Conservation (phyloP, 2,329 filamentous ascomycete species). For the Aspergillus sclerotialis region DNA sequence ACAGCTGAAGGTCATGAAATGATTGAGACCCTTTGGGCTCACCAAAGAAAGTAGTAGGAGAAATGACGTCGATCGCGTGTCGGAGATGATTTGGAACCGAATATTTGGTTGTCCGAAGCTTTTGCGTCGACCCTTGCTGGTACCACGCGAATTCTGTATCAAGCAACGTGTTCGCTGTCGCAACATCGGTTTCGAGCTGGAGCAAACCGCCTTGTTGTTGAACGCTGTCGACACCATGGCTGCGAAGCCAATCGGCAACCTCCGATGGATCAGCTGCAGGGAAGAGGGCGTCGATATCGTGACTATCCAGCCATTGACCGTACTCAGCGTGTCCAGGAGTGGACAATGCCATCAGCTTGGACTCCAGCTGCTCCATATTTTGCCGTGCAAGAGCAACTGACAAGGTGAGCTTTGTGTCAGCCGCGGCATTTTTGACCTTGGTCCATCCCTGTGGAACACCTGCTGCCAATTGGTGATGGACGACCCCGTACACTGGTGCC, state of each 20-base stretch:
- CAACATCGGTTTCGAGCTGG: slow-evolving; percentile 36
- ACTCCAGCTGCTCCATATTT: slow-evolving; percentile 32
- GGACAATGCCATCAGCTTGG: slow-evolving; percentile 35
- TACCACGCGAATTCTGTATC: slow-evolving; percentile 44
- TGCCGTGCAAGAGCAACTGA: slow-evolving; percentile 16
- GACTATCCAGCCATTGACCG: slow-evolving; percentile 42
- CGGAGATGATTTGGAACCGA: slow-evolving; percentile 34
- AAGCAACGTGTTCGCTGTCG: slow-evolving; percentile 40
- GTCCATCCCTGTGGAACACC: too few species aligned
- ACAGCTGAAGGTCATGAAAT: too few species aligned
- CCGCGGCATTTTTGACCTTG: too few species aligned
- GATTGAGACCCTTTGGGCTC: slow-evolving; percentile 18
- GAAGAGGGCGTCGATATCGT: slow-evolving; percentile 39
- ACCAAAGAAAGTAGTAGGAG: slow-evolving; percentile 48
- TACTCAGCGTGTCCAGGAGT: slow-evolving; percentile 43
- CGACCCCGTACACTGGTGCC: too few species aligned
- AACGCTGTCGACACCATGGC: slow-evolving; percentile 29
- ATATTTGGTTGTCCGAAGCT: slow-evolving; percentile 38
- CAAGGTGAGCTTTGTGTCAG: slow-evolving; percentile 9
- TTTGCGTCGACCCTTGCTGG: slow-evolving; percentile 32
- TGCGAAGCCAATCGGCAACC: slow-evolving; percentile 40
- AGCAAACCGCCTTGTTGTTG: slow-evolving; percentile 36
- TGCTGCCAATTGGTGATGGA: too few species aligned
- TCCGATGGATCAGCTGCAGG: slow-evolving; percentile 28
- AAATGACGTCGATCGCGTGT: slow-evolving; percentile 40